Percentiles rank a stretch among this genome's conserved stretches.
These are phyloP conservation scores for sweet orange (Citrus sinensis) DNA, from an alignment of 345 rosid species.

Conservation along the genomic window DVS_A1.0 CM039161.1:6679501-6680000, in stretches of 20 bases:
- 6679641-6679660: not conserved
- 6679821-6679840: not conserved
- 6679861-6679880: not conserved
- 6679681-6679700: not conserved
- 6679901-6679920: not conserved
- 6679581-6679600: slow-evolving; percentile 55
- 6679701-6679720: not conserved
- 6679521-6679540: slow-evolving; percentile 56
- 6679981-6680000: not conserved
- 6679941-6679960: not conserved
- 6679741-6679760: not conserved
- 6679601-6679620: slow-evolving; percentile 29
- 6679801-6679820: not conserved
- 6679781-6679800: not conserved
- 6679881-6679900: slow-evolving; percentile 5
- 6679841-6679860: not conserved
- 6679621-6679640: not conserved
- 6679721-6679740: not conserved
- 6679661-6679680: not conserved
- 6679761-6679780: not conserved
- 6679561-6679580: slow-evolving; percentile 36
- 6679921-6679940: not conserved
- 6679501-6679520: slow-evolving; percentile 40
- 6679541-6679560: slow-evolving; percentile 50
- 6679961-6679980: not conserved